Conservation (phyloP, 305 asterid species). For the Rubia peregrina region DNA sequence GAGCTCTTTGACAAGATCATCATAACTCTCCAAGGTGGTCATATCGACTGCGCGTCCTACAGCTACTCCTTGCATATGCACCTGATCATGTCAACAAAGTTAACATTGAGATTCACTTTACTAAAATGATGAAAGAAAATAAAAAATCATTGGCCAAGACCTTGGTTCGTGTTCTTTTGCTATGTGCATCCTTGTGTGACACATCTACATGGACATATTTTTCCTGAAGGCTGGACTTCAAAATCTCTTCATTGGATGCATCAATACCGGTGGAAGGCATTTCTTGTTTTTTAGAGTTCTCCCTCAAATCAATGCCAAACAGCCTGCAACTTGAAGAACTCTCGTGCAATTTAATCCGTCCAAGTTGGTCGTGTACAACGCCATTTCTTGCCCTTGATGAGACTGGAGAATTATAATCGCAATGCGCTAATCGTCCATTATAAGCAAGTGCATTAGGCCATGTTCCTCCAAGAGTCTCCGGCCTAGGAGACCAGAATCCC, state of each 20-base stretch:
- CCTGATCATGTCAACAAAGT: constrained; percentile 33
- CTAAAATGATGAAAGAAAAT: not conserved
- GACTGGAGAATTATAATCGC: constrained; percentile 42
- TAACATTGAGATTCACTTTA: not conserved
- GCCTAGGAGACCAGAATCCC: constrained; percentile 42
- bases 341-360: constrained; percentile 32
- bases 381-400: constrained; percentile 38
- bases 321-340: constrained; percentile 40
- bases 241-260: constrained; percentile 21
- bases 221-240: constrained; percentile 30
- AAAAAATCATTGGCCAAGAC: constrained; percentile 18
- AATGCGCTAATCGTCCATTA: constrained; percentile 25
- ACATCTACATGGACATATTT: constrained; percentile 17
- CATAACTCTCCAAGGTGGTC: constrained; percentile 47
- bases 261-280: constrained; percentile 12
- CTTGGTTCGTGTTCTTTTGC: constrained; percentile 71
- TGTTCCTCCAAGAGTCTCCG: constrained; percentile 28
- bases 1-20: constrained; percentile 53
- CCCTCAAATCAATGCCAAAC: constrained; percentile 73
- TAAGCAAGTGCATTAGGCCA: constrained; percentile 30
- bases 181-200: constrained; percentile 25
- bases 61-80: constrained; percentile 86
- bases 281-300: constrained; percentile 27
- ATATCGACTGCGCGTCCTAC: constrained; percentile 90
- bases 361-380: constrained; percentile 33